Evolutionary conservation across 805 yeast genomes (phyloP).

Genomic region (Komagataella mondaviorum): DNA sequence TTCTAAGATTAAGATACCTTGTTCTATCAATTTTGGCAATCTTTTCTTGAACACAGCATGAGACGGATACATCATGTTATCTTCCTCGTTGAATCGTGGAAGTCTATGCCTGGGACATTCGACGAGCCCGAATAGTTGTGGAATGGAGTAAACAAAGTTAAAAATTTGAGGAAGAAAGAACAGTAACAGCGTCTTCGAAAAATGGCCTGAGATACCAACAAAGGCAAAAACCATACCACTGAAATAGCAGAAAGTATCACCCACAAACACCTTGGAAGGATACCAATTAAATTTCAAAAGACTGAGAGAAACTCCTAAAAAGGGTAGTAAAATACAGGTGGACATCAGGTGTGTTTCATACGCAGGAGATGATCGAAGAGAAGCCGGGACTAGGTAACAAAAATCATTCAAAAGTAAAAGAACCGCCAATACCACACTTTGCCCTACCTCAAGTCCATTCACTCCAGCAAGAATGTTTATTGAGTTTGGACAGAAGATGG

Average conservation of each 20-base stretch:
- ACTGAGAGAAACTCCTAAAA: slow-evolving; percentile 72
- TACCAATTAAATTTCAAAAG: slow-evolving; percentile 72
- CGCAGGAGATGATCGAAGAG: slow-evolving; percentile 31
- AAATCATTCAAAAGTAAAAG: slow-evolving; percentile 67
- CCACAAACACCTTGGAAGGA: slow-evolving; percentile 91
- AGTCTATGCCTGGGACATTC: slow-evolving; percentile 95
- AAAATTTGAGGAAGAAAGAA: slow-evolving; percentile 85
- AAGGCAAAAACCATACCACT: slow-evolving; percentile 99
- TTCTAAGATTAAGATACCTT: slow-evolving; percentile 31
- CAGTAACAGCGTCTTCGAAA: slow-evolving; percentile 79
- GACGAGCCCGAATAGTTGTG: slow-evolving; percentile 75
- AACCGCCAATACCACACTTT: slow-evolving; percentile 64
- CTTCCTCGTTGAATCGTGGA: slow-evolving; percentile 58
- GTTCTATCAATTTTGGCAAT: slow-evolving; percentile 14
- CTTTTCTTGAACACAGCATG: slow-evolving; percentile 26
- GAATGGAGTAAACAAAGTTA: slow-evolving; percentile 83
- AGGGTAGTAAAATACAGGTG: slow-evolving; percentile 68
- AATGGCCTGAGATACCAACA: slow-evolving; percentile 92
- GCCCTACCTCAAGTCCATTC: slow-evolving; percentile 95
- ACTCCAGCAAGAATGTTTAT: slow-evolving; percentile 94
- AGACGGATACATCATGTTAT: slow-evolving; percentile 71
- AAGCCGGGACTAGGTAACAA: slow-evolving; percentile 39
- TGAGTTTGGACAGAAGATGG: slow-evolving; percentile 92
- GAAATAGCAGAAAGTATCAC: slow-evolving; percentile 95
- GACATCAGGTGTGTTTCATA: slow-evolving; percentile 76